Evolutionary conservation across 495 filamentous ascomycete species (phyloP).

Genomic region (Immersiella caudata): DNA sequence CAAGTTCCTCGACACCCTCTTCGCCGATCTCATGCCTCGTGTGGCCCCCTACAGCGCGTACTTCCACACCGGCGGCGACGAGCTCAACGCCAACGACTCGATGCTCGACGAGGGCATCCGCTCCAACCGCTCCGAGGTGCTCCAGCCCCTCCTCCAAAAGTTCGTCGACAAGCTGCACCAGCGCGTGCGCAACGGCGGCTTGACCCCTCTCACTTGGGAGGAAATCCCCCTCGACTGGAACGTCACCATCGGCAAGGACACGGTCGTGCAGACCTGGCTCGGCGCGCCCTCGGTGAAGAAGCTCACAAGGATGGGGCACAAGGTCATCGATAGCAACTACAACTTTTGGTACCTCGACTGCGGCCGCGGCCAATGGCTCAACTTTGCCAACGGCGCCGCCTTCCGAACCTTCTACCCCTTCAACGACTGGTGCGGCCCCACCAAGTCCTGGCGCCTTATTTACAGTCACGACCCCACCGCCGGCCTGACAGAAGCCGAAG

Average conservation of each 20-base stretch:
- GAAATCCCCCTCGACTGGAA: constrained; percentile 79
- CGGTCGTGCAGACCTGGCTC: constrained; percentile 75
- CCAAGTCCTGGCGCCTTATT: constrained; percentile 75
- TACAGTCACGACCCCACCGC: constrained; percentile 73
- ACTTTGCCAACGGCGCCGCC: constrained; percentile 55
- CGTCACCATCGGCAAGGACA: constrained; percentile 62
- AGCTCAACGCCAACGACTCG: constrained; percentile 76
- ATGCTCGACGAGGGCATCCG: constrained; percentile 68
- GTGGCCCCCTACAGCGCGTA: constrained; percentile 65
- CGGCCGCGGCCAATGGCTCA: constrained; percentile 75
- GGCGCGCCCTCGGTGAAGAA: constrained; percentile 56
- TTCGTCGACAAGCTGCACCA: constrained; percentile 68
- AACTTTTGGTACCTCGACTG: constrained; percentile 85
- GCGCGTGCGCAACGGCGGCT: constrained; percentile 57
- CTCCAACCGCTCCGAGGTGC: constrained; percentile 60
- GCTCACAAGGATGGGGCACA: constrained; percentile 62
- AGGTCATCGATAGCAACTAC: constrained; percentile 72
- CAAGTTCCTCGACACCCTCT: constrained; percentile 67
- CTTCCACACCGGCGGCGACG: constrained; percentile 84
- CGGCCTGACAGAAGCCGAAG: constrained; percentile 58
- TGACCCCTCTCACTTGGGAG: constrained; percentile 79
- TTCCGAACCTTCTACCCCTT: constrained; percentile 62
- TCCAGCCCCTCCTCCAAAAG: constrained; percentile 71
- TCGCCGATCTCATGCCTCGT: constrained; percentile 72
- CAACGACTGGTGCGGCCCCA: constrained; percentile 73